These are phyloP conservation scores for Whalleya microplaca DNA, from an alignment of 2,329 filamentous ascomycete species.

Conservation along the genomic window DNA sequence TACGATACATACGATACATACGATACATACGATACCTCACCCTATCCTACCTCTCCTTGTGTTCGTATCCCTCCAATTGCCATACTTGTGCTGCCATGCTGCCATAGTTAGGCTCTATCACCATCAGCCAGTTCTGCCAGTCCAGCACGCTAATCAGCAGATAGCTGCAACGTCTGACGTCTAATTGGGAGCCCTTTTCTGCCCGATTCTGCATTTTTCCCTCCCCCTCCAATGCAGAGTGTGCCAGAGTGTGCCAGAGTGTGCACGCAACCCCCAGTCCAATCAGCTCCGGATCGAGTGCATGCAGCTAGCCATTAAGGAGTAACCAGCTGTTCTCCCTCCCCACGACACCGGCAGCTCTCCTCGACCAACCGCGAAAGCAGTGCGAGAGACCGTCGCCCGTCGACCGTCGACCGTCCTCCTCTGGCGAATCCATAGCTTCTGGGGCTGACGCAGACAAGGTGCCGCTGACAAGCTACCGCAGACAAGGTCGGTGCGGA, in stretches of 20 bases:
- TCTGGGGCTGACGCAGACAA: slow-evolving; percentile 36
- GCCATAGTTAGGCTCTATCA: too few relatives aligned
- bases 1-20: slow-evolving; percentile 11
- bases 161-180: slow-evolving; percentile 28
- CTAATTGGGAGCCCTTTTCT: slow-evolving; percentile 31
- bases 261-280: slow-evolving; percentile 29
- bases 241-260: slow-evolving; percentile 33
- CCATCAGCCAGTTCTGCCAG: too few relatives aligned
- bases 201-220: slow-evolving; percentile 35
- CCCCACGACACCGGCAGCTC: slow-evolving; percentile 33
- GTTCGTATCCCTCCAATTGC: slow-evolving; percentile 13
- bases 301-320: slow-evolving; percentile 39
- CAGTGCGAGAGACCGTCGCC: slow-evolving; percentile 16
- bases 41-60: too few relatives aligned
- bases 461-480: too few relatives aligned
- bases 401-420: slow-evolving; percentile 7
- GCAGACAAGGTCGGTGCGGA: slow-evolving; percentile 20
- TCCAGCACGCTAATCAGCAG: slow-evolving; percentile 24
- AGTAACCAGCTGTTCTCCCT: slow-evolving; percentile 39
- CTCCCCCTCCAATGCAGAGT: slow-evolving; percentile 37
- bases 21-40: too few relatives aligned
- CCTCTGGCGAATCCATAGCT: slow-evolving; percentile 31
- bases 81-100: slow-evolving; percentile 5
- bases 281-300: slow-evolving; percentile 35
- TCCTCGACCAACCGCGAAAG: slow-evolving; percentile 32